Conservation (phyloP, 768 basidiomycete species). For the Artomyces pyxidatus region DNA sequence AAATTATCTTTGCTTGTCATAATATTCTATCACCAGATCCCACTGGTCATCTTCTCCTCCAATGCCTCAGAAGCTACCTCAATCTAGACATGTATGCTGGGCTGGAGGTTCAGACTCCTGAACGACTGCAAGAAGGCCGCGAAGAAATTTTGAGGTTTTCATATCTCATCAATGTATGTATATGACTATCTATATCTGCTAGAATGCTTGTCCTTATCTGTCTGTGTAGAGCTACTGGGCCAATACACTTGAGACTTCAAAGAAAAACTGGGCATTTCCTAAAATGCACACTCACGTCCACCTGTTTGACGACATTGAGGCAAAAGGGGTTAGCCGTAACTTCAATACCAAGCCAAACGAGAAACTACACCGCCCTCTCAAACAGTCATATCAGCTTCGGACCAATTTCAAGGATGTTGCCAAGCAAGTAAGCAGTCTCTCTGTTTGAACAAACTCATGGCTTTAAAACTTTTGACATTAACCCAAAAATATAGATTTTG, state of each 20-base stretch:
- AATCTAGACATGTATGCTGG: background rate
- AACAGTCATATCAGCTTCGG: conserved; percentile 19
- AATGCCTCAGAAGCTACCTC: background rate
- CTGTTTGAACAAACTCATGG: background rate
- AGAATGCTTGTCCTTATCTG: too few species aligned
- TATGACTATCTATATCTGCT: too few species aligned
- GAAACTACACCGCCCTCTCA: conserved; percentile 22
- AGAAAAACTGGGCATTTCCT: conserved; percentile 28
- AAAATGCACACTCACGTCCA: conserved; percentile 22
- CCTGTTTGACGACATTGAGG: conserved; percentile 24
- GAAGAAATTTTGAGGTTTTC: background rate
- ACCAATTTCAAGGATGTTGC: conserved; percentile 30
- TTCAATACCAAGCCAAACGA: conserved; percentile 29
- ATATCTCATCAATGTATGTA: background rate
- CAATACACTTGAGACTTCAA: background rate
- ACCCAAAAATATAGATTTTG: background rate
- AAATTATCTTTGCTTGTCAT: background rate
- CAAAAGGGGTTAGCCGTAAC: conserved; percentile 2
- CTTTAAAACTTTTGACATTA: too few species aligned
- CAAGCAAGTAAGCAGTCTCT: conserved; percentile 19
- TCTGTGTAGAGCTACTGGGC: too few species aligned
- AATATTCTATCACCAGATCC: background rate
- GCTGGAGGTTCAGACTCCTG: background rate
- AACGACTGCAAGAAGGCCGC: background rate
- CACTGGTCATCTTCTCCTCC: background rate